phyloP scores from a whole-genome alignment of 345 rosid species.

The Brassica rapa region DNA sequence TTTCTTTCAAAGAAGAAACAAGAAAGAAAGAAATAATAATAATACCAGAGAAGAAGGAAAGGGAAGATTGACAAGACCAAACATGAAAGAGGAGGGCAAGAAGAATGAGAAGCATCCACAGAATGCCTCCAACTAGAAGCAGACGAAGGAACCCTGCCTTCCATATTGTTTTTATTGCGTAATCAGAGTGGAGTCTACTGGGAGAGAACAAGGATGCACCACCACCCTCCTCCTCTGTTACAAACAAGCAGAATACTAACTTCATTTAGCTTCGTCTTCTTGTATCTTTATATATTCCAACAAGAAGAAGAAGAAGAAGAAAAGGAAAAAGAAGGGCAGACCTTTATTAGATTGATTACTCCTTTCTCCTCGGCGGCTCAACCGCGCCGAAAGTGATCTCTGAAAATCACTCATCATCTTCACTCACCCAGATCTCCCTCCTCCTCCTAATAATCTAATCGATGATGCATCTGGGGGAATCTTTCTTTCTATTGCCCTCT shows the following conservation, averaged over 20 bases:
- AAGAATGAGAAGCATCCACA: conserved; percentile 89
- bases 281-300: not conserved
- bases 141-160: conserved; percentile 76
- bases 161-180: conserved; percentile 56
- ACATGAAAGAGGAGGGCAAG: conserved; percentile 65
- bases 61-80: conserved; percentile 87
- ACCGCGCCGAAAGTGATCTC: conserved; percentile 56
- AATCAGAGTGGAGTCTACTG: conserved; percentile 50
- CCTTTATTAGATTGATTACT: conserved; percentile 47
- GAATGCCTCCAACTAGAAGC: conserved; percentile 76
- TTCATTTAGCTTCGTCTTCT: not conserved
- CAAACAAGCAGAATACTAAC: no score
- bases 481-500: not conserved
- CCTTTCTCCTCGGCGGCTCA: conserved; percentile 66
- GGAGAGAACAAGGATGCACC: conserved; percentile 49
- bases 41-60: conserved; percentile 77
- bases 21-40: not conserved
- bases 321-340: not conserved
- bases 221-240: not conserved
- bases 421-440: not conserved
- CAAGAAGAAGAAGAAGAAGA: not conserved
- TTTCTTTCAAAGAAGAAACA: not conserved
- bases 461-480: no score
- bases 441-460: no score
- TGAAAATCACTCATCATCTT: conserved; percentile 42